Base-by-base conservation (phyloP, 139 green algal genomes). In the Spirogloea muscicola region DNA sequence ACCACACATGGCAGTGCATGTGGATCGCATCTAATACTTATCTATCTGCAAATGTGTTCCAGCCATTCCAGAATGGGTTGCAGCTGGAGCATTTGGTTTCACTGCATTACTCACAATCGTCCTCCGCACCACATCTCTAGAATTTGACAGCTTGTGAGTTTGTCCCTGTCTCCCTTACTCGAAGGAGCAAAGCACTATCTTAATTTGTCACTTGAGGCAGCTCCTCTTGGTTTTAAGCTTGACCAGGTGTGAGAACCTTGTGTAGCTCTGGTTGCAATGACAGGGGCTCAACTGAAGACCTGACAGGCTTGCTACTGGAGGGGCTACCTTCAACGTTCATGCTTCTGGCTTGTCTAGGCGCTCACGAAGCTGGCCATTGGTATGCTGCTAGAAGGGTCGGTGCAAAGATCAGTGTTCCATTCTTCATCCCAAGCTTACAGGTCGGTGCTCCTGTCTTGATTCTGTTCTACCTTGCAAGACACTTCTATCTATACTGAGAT, bases 371-470 rank as follows among this genome's bases (percentile, higher is more conserved):
- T 1, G 89, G 86, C 2, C 89, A 93, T 76, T 27, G 61, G 21
- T 16, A 74, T 42, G 88, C 84, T 7, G 91, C 91, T 25, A 65
- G 58, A 36, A 76, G 81, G 57, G 63, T 63, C 3, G 86, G 84
- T 0, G 64, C 90, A n/a, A n/a, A 87, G 59, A 83, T 95, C 21
- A 87, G 86, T 49, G 81, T 86, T 25, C 91, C 91, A 6, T 85
- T 94, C 57, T 86, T 93, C 39, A 72, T 96, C 5, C 91, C 91
- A 18, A 85, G 31, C 41, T 74, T 49, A n/a, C 49, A 80, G 58
- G 60, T 78, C 18, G 13, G 55, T 36, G 10, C 18, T 87, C 16
- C n/a, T n/a, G n/a, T n/a, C n/a, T n/a, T n/a, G n/a, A n/a, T n/a
- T n/a, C n/a, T n/a, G n/a, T n/a, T n/a, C n/a, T n/a, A n/a, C n/a